Evolutionary conservation across 1,139 yeast genomes (phyloP), one percentile per base, ranked within the genome.

Genomic region (Taphrina betulina): DNA sequence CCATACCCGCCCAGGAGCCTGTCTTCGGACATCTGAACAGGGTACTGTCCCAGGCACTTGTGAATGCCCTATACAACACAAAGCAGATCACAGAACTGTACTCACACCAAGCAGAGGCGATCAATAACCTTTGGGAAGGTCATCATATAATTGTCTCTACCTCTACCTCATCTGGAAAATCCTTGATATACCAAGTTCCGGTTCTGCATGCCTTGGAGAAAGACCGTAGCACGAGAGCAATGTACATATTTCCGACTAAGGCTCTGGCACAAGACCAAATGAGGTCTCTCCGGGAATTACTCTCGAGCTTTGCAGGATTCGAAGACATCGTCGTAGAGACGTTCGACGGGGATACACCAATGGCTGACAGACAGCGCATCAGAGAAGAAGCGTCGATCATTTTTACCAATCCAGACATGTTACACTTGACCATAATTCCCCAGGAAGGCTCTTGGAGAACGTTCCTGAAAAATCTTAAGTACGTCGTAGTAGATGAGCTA

Each of bases 231-330:
- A 71, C 85, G 0, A 85, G 95, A 0, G 88, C 95, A 2, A 75
- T 94, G 72, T 88, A 86, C 64, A 82, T 92, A 5, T 92, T 92
- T 65, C 98, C 99, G 1, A 92, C 99, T 0, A 92, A 92, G 66
- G 98, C 99, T 0, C 73, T 92, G 46, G 97, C 98, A 0, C 98
- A 92, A 67, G 98, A 92, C 72, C 99, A 92, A 69, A 83, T 83
- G 64, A 74, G 95, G 52, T 83, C 95, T 12, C 73, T 94, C 56
- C 75, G 77, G 53, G 79, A 78, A 29, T 72, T 89, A n/a, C 71
- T 87, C 24, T 17, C 61, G 71, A 29, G 54, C 26, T 52, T 62
- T 38, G 65, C 63, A 7, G 60, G 60, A 7, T 52, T 62, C 8
- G 53, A 57, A 19, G 63, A 63, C 7, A 70, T 78, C 3, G 66